Base-by-base conservation (phyloP, 2,329 filamentous ascomycete species). In the Sporothrix protearum region DNA sequence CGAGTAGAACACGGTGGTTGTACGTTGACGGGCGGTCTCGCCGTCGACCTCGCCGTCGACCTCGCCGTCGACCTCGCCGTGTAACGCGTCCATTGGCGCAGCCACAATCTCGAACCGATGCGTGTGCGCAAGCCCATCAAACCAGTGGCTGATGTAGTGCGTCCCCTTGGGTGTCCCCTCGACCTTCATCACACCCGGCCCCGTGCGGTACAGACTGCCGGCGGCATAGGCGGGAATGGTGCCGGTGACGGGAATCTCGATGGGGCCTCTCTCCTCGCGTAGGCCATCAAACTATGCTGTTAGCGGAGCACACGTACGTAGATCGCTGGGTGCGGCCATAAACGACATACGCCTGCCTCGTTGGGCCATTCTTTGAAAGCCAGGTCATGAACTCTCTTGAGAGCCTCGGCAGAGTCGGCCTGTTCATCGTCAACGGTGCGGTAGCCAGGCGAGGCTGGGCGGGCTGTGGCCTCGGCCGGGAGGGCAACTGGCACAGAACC, bases 171-270 rank as follows among this genome's bases (percentile, higher is more conserved):
- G 80, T 0, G 87, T 88, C 57, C 81, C 78, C n/a, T 89, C 83
- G 2, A 93, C 80, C 49, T 85, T 85, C 78, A 86, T 87, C 36
- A 86, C 84, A 0, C 92, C 91, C 0, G 92, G 91, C 0, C 93
- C 92, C 0, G 91, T 94, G 30, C 92, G 86, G 79, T 90, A 95
- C 0, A 96, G 83, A 1, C 86, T 84, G 0, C 93, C 93, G 2
- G 91, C 88, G 3, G 88, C 88, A 83, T 91, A 94, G 0, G 83
- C 72, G 0, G 93, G 93, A 68, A 96, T 93, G 0, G 79, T 79
- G 12, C 93, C 93, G 49, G 82, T 83, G 5, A 95, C 84, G 0
- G 77, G 76, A 14, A 95, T 84, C 66, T 89, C 82, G 3, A 94
- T 81, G 0, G 92, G 91, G 0, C 86, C 85, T 3, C 85, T 85